Percentiles rank a stretch among this genome's conserved stretches.
Evolutionary conservation across 2,329 filamentous ascomycete genomes (phyloP).

Genomic region (Zymoseptoria brevis): DNA sequence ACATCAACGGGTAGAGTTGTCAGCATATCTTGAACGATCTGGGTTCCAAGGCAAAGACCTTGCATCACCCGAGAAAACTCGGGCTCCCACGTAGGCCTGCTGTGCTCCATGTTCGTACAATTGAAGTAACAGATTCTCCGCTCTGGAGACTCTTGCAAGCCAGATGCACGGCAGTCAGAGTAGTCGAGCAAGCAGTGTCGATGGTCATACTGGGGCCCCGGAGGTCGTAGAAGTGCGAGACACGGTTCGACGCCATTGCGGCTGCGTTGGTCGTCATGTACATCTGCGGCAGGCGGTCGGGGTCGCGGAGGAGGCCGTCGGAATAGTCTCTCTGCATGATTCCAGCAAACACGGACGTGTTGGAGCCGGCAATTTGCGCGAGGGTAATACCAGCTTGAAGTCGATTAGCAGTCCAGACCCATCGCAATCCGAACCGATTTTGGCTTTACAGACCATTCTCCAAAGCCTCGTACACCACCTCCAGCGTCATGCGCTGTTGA

Average conservation of each 20-base stretch:
- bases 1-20: neutral
- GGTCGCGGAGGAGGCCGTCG: neutral
- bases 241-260: neutral
- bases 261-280: neutral
- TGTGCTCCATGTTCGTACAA: slow-evolving; percentile 1
- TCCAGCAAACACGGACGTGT: slow-evolving; percentile 12
- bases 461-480: slow-evolving; percentile 4
- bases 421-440: too few relatives aligned
- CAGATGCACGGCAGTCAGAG: slow-evolving; percentile 30
- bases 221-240: neutral
- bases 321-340: slow-evolving; percentile 12
- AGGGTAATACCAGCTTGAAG: slow-evolving; percentile 7
- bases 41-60: too few relatives aligned
- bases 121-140: slow-evolving; percentile 17
- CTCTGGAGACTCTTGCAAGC: slow-evolving; percentile 24
- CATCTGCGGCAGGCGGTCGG: neutral
- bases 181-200: slow-evolving; percentile 42
- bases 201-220: slow-evolving; percentile 36
- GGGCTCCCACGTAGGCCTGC: too few relatives aligned
- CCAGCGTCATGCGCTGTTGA: slow-evolving; percentile 15
- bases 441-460: neutral
- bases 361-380: slow-evolving; percentile 5
- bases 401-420: too few relatives aligned
- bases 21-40: neutral
- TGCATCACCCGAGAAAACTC: too few relatives aligned